These are phyloP conservation scores for Eucalyptus polybractea DNA, from an alignment of 345 rosid genomes.

Conservation along the genomic window DNA sequence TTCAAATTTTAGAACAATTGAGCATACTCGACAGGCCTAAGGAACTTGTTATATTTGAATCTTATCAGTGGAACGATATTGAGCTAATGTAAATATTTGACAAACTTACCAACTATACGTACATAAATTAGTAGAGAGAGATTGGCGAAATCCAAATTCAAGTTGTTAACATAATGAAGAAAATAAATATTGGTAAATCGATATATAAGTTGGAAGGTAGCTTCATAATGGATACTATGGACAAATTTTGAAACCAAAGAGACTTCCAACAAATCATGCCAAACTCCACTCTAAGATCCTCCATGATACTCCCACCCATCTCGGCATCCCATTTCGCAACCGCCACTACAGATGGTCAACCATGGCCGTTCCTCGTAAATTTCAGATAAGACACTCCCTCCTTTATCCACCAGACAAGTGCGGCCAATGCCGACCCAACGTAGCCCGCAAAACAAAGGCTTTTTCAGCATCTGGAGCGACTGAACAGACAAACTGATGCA, in stretches of 20 bases:
- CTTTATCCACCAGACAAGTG: slow-evolving; percentile 14
- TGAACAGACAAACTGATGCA: slow-evolving; percentile 36
- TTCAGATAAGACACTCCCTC: slow-evolving; percentile 1
- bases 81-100: not conserved
- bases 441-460: slow-evolving; percentile 37
- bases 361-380: slow-evolving; percentile 30
- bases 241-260: not conserved
- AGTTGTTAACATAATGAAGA: not conserved
- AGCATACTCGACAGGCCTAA: not conserved
- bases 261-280: not conserved
- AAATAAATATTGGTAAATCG: not conserved
- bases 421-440: slow-evolving; percentile 45
- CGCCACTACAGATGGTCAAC: slow-evolving; percentile 46
- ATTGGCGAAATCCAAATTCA: not conserved
- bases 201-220: not conserved
- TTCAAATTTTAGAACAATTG: not conserved
- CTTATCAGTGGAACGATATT: not conserved
- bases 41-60: not conserved
- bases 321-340: slow-evolving; percentile 64
- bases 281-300: not conserved
- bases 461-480: slow-evolving; percentile 18
- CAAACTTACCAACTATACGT: not conserved
- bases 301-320: slow-evolving; percentile 50
- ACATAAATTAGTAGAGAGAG: not conserved
- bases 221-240: not conserved